Base-by-base conservation (phyloP, 495 filamentous ascomycete species). In the Aspergillus mulundensis region DNA sequence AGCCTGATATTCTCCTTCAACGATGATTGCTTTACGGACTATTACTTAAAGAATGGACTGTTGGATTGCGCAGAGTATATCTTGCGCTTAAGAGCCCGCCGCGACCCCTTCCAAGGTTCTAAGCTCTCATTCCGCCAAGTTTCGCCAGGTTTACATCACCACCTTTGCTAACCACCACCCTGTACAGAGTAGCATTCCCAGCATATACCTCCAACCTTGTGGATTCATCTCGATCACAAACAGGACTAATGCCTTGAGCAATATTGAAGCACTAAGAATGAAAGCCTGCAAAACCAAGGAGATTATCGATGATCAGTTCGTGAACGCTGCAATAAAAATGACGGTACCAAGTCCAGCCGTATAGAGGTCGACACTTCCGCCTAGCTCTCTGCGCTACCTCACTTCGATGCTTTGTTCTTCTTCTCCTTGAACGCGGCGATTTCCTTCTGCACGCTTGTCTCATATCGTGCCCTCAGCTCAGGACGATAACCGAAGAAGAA, bases 401-500 rank as follows among this genome's bases (percentile, higher is more conserved):
- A 58, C 53, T 58, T 58, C 20, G 42, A 57, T 2, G 45, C 49
- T 36, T 64, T 56, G 54, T 62, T 63, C 64, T 72, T 62, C 57
- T 70, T 61, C 12, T 60, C 65, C 38, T 71, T 73, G 56, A 77
- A 75, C 38, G 73, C 69, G 8, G 59, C 60, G 53, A 78, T 69
- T 67, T 94, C 88, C 56, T 80, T 70, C 66, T 84, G 70, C 3
- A 97, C 88, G 24, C 78, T 86, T 60, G 86, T 84, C 48, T 91
- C 82, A 32, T 97, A 80, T 38, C 94, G 80, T 46, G 81, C 77
- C 73, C 89, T 88, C 65, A 98, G 73, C 67, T 93, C 92, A 0
- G 87, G 88, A 21, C 94, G 81, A 71, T 97, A 98, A 6, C 94
- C 94, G 51, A 93, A 84, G 64, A 78, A 85, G 75, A 98, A 98